Percentiles rank a stretch among this genome's conserved stretches.
Conservation (phyloP, 495 filamentous ascomycete genomes). For the Xylaria longipes region DNA sequence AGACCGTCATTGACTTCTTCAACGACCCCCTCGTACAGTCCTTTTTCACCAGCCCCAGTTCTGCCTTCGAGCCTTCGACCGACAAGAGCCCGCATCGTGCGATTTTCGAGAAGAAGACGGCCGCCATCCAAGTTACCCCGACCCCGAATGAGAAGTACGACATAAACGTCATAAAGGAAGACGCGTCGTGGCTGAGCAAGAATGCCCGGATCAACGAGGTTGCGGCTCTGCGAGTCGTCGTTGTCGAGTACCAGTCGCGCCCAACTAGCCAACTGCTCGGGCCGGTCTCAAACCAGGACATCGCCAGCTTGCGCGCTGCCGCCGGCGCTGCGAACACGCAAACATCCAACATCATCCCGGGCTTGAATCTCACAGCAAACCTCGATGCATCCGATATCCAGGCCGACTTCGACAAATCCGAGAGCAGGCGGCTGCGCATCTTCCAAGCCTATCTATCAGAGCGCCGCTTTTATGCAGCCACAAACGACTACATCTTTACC, state of each 20-base stretch:
- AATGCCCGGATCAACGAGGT: constrained; percentile 79
- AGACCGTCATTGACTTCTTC: constrained; percentile 66
- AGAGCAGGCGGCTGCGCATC: constrained; percentile 65
- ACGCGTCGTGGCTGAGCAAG: constrained; percentile 84
- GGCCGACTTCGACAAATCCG: constrained; percentile 61
- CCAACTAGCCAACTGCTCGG: constrained; percentile 67
- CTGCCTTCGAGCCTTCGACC: constrained; percentile 65
- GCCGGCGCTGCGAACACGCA: constrained; percentile 64
- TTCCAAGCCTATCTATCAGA: constrained; percentile 74
- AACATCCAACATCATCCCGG: constrained; percentile 52
- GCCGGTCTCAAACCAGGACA: constrained; percentile 71
- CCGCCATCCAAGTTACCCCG: constrained; percentile 85
- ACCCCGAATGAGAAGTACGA: constrained; percentile 70
- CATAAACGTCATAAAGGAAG: constrained; percentile 82
- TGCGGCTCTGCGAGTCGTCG: constrained; percentile 76
- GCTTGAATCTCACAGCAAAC: constrained; percentile 47
- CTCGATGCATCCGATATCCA: constrained; percentile 57
- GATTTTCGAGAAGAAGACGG: constrained; percentile 84
- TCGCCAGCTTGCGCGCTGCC: constrained; percentile 69
- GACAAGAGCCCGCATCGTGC: constrained; percentile 41
- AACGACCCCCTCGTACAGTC: constrained; percentile 68
- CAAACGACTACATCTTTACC: constrained; percentile 50
- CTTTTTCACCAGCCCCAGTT: constrained; percentile 68
- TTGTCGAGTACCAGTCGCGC: constrained; percentile 84
- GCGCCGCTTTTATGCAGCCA: constrained; percentile 61